Conservation (phyloP, 2,329 filamentous ascomycete species). For the Xylariaceae sp. region DNA sequence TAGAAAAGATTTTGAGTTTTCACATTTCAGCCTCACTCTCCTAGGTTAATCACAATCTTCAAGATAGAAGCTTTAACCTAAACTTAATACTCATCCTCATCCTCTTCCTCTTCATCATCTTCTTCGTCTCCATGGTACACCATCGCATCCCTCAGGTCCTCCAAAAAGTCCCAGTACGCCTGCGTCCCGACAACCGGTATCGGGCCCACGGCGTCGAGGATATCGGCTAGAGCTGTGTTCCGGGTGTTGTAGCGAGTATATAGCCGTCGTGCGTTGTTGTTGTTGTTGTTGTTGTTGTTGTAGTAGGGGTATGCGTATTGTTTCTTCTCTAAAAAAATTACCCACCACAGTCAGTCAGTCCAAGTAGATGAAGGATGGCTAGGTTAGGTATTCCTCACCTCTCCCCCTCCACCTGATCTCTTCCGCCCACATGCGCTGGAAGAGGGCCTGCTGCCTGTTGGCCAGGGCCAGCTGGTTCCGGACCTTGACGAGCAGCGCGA, state of each 20-base stretch:
- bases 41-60: no score
- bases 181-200: neutral
- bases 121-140: neutral
- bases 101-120: neutral
- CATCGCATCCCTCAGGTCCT: neutral
- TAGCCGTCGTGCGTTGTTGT: no score
- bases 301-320: no score
- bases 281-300: neutral
- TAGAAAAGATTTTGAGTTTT: no score
- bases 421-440: slow-evolving; percentile 22
- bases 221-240: neutral
- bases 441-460: slow-evolving; percentile 18
- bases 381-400: neutral
- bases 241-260: no score
- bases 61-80: no score
- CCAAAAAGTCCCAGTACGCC: slow-evolving; percentile 2
- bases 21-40: no score
- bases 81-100: neutral
- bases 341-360: no score
- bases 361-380: no score
- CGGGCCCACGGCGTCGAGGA: neutral
- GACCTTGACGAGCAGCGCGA: slow-evolving; percentile 16
- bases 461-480: slow-evolving; percentile 14
- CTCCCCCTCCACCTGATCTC: slow-evolving; percentile 12
- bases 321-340: no score